phyloP scores from a whole-genome alignment of 164 flowering plant genomes.

The Magnolia kwangsiensis region DNA sequence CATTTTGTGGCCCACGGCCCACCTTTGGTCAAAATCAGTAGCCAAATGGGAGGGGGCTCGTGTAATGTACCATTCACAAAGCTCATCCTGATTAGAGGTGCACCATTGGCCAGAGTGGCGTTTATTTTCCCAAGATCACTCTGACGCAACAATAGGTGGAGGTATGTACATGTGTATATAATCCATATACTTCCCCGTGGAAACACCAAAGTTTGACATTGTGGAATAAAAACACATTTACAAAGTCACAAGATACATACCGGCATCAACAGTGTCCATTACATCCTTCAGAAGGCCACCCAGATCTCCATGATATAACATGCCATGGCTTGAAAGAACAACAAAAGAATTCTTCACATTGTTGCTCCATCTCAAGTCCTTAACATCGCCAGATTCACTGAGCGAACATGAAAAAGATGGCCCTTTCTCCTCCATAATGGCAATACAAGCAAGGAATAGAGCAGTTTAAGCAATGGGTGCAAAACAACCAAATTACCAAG shows the following conservation, averaged over 20 bases:
- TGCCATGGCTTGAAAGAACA: constrained; percentile 57
- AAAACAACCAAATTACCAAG: no score
- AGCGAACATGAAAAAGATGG: constrained; percentile 53
- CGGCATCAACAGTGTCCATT: constrained; percentile 82
- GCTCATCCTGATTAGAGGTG: background rate
- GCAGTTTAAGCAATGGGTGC: background rate
- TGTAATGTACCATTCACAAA: background rate
- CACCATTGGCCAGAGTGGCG: background rate
- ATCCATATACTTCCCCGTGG: background rate
- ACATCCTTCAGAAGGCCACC: constrained; percentile 36
- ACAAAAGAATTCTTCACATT: constrained; percentile 38
- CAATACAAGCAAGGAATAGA: background rate
- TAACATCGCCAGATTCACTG: constrained; percentile 44
- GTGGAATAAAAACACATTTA: background rate
- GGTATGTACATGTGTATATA: background rate
- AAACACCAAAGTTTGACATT: background rate
- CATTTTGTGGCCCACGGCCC: background rate
- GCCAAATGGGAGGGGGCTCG: background rate
- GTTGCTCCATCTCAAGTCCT: constrained; percentile 69
- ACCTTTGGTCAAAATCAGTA: background rate
- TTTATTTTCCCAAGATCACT: no score
- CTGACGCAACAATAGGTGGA: background rate
- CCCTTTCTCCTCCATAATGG: constrained; percentile 43
- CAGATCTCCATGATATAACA: constrained; percentile 53
- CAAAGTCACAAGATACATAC: constrained; percentile 30